Percentiles rank a stretch among this genome's conserved stretches.
Conservation (phyloP, 495 filamentous ascomycete genomes). For the Aspergillus sclerotiicarbonarius region DNA sequence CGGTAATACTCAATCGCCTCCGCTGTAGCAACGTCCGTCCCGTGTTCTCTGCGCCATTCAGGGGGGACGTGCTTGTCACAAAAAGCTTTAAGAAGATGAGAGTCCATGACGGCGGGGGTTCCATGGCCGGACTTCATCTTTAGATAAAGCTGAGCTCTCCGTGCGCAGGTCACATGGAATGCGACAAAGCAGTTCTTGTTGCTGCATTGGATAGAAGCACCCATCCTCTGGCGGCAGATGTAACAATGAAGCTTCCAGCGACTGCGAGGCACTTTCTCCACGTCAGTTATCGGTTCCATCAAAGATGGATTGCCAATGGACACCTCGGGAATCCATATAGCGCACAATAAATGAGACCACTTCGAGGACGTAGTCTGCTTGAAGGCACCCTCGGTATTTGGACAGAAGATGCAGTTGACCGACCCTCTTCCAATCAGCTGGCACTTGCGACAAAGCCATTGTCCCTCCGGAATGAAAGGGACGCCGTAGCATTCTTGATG, state of each 20-base stretch:
- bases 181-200: constrained; percentile 96
- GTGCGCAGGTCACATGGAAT: constrained; percentile 97
- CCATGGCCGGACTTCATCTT: constrained; percentile 95
- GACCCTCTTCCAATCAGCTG: constrained; percentile 90
- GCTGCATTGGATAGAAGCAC: constrained; percentile 95
- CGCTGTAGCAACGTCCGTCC: constrained; percentile 62
- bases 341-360: constrained; percentile 95
- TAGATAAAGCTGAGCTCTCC: constrained; percentile 81
- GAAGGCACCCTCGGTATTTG: constrained; percentile 95
- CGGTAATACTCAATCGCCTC: constrained; percentile 82
- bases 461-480: constrained; percentile 96
- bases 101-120: constrained; percentile 74
- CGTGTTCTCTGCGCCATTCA: constrained; percentile 85
- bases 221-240: constrained; percentile 96
- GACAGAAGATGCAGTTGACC: constrained; percentile 96
- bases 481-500: constrained; percentile 99
- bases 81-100: constrained; percentile 86
- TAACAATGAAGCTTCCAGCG: constrained; percentile 95
- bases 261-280: constrained; percentile 92
- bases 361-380: constrained; percentile 94
- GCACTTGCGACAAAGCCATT: constrained; percentile 98
- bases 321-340: constrained; percentile 98
- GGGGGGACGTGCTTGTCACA: constrained; percentile 94
- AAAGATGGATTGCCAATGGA: constrained; percentile 93
- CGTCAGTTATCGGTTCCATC: constrained; percentile 97